Conservation (phyloP, 148 eudicot species). For the Fagopyrum tataricum region DNA sequence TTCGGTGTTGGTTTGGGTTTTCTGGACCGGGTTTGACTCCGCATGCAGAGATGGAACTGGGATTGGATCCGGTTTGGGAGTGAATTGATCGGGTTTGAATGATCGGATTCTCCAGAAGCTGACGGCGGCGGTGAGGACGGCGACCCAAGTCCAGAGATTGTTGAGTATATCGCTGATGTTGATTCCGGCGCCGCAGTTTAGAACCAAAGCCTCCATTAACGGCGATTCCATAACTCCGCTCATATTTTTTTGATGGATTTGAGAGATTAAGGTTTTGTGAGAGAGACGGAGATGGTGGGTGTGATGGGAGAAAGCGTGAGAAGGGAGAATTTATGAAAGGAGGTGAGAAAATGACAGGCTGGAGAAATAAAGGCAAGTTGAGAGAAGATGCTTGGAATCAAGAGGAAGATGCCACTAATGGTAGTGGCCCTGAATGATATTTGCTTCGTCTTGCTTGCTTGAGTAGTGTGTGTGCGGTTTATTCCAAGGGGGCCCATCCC, state of each 20-base stretch:
- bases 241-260: not conserved
- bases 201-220: not conserved
- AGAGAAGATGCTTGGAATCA: conserved; percentile 8
- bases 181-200: not conserved
- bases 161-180: not conserved
- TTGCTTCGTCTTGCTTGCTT: too few relatives aligned
- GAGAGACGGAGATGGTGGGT: not conserved
- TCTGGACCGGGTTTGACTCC: not conserved
- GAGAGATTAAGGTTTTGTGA: not conserved
- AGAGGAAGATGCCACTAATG: not conserved
- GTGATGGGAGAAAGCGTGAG: not conserved
- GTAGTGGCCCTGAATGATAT: not conserved
- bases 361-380: not conserved
- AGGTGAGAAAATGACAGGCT: not conserved
- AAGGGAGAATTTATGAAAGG: not conserved
- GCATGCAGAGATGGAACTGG: not conserved
- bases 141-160: conserved; percentile 14
- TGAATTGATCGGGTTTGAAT: not conserved
- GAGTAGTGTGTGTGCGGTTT: too few relatives aligned
- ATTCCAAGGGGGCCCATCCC: too few relatives aligned
- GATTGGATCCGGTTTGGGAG: not conserved
- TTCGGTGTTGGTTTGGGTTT: not conserved
- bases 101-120: conserved; percentile 6
- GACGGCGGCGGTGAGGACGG: conserved; percentile 14
- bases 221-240: not conserved